A percentile compares a stretch with the other conserved stretches of the same genome.
Conservation (phyloP, 2,329 filamentous ascomycete genomes). For the Clarireedia homoeocarpa region DNA sequence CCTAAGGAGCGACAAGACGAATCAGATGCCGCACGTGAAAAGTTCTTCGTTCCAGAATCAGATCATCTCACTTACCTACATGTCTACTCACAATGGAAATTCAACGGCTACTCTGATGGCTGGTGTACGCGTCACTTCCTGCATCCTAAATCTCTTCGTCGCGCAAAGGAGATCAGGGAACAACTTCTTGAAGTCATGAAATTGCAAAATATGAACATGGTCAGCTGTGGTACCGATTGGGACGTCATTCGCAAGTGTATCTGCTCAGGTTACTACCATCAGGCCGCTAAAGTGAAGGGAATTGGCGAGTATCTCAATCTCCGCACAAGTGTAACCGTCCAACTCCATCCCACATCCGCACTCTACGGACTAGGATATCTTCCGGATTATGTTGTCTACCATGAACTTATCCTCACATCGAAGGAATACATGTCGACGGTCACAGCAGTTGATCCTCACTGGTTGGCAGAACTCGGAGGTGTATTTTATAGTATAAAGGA, state of each 20-base stretch:
- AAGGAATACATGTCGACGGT: conserved; percentile 99
- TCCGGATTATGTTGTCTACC: conserved; percentile 95
- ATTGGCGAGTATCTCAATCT: conserved; percentile 97
- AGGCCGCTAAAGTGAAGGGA: conserved; percentile 91
- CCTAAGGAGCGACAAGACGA: conserved; percentile 96
- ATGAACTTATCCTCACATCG: conserved; percentile 91
- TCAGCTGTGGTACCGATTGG: conserved; percentile 93
- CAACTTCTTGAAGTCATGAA: conserved; percentile 92
- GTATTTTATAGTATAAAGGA: conserved; percentile 98
- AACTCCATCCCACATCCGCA: conserved; percentile 88
- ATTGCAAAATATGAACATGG: conserved; percentile 81
- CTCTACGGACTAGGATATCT: conserved; percentile 89
- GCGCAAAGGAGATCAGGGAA: conserved; percentile 89
- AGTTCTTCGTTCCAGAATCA: conserved; percentile 97
- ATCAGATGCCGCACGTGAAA: conserved; percentile 88
- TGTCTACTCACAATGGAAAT: conserved; percentile 91
- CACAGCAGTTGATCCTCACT: conserved; percentile 91
- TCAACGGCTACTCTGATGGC: conserved; percentile 79
- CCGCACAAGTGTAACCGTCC: conserved; percentile 86
- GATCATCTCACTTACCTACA: conserved; percentile 94
- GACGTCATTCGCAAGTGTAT: conserved; percentile 94
- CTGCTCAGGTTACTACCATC: conserved; percentile 96
- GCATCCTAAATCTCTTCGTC: conserved; percentile 85
- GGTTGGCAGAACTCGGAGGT: conserved; percentile 91
- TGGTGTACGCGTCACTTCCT: conserved; percentile 95